Evolutionary conservation across 768 basidiomycete genomes (phyloP).

Genomic region (Kwoniella heveanensis): DNA sequence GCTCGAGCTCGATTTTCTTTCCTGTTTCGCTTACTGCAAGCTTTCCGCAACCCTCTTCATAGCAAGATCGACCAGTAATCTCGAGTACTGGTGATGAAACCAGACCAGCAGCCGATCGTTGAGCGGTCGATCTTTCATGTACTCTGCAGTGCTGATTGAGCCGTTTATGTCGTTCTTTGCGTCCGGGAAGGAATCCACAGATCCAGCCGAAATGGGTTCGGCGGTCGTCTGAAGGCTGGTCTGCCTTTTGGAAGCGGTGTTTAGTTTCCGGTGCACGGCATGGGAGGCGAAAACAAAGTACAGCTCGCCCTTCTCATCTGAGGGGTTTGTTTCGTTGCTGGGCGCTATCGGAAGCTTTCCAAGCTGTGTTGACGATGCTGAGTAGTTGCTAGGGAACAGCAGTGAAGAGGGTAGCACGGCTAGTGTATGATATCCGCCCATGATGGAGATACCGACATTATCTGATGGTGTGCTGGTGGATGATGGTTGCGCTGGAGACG

Average conservation of each 20-base stretch:
- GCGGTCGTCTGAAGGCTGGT: no score
- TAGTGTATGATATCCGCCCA: constrained; percentile 14
- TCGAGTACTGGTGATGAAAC: constrained; percentile 13
- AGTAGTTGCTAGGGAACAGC: neutral
- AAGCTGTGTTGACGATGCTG: no score
- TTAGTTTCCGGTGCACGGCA: neutral
- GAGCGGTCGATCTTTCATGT: neutral
- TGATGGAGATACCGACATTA: neutral
- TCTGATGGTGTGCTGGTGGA: neutral
- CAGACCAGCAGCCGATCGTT: neutral
- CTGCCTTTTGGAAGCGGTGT: no score
- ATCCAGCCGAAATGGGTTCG: neutral
- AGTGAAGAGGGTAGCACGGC: neutral
- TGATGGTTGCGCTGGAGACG: neutral
- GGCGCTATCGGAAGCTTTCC: no score
- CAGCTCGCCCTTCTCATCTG: neutral
- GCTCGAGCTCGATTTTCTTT: no score
- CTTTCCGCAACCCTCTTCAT: neutral
- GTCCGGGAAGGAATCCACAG: neutral
- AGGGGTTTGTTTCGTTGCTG: neutral
- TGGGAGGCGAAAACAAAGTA: constrained; percentile 14
- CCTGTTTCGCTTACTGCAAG: no score
- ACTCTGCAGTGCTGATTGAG: neutral
- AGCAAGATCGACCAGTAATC: constrained; percentile 11
- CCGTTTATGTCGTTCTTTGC: neutral